Evolutionary conservation across 805 yeast genomes (phyloP), one percentile per base, ranked within the genome.

Genomic region (Candida ficus): DNA sequence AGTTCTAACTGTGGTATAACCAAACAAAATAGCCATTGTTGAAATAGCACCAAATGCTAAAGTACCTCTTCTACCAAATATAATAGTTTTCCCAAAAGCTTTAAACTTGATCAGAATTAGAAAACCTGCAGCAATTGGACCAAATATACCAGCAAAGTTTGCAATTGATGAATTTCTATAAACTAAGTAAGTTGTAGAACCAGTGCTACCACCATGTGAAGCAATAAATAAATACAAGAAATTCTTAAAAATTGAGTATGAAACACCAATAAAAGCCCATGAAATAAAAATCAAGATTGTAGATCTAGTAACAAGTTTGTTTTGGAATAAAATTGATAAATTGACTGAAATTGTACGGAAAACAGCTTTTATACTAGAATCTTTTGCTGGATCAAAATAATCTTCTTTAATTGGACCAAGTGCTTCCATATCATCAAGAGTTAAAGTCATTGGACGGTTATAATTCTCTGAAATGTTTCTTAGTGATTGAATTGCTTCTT

Each of bases 1-100:
- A 0, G 79, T 69, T 55, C 72, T 70, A 11, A 79, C 80, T 4
- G 80, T 74, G 12, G 86, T 80, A 47, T 80, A 78, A 33, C 78
- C 79, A 50, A 78, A 78, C 42, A 80, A 56, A 33, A 80, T 67
- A 3, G 76, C 74, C 62, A 80, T 80, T 0, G 80, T 66, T 26
- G 75, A 53, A 3, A 78, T 20, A 7, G 78, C 69, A 19, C 83
- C 78, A 27, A 66, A 58, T 1, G 62, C 60, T 68, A 79, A 65
- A 1, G 80, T 68, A 8, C 83, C 83, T 50, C 76, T 69, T 56
- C 83, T 66, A 6, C 83, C 81, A 26, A 76, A 61, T 12, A 38
- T 20, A 7, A 42, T 23, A 2, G 35, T 18, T 31, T 36, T 48
- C 5, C 46, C 46, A 18, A 32, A 37, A 1, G 30, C 35, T 4